Conservation (phyloP, 345 rosid species). For the Citrus unshiu region DNA sequence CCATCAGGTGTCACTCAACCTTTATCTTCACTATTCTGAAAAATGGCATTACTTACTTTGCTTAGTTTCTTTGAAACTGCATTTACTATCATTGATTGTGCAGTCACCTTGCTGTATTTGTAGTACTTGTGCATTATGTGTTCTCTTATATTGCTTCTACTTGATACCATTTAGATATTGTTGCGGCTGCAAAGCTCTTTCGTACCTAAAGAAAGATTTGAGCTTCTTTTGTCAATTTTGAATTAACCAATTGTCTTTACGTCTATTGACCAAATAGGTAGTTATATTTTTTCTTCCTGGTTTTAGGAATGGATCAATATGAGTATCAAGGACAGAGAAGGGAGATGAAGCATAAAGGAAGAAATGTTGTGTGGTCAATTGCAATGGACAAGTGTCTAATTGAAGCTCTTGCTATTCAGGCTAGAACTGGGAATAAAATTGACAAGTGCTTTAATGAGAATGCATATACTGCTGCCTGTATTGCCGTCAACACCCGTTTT, state of each 20-base stretch:
- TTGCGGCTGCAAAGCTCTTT: background rate
- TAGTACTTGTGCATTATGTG: background rate
- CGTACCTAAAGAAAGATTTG: background rate
- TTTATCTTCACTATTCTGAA: background rate
- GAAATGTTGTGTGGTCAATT: slow-evolving; percentile 84
- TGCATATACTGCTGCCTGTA: slow-evolving; percentile 75
- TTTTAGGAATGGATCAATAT: slow-evolving; percentile 64
- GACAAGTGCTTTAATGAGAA: slow-evolving; percentile 80
- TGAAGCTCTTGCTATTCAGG: slow-evolving; percentile 81
- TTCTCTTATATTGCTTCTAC: background rate
- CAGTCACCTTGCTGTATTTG: background rate
- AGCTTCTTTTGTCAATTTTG: background rate
- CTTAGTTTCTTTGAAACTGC: background rate
- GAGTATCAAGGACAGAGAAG: slow-evolving; percentile 53
- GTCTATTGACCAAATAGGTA: background rate
- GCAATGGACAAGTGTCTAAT: slow-evolving; percentile 90
- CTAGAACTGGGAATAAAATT: slow-evolving; percentile 73
- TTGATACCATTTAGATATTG: background rate
- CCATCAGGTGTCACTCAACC: background rate
- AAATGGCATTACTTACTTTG: background rate
- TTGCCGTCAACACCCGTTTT: slow-evolving; percentile 68
- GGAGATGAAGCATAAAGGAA: slow-evolving; percentile 78
- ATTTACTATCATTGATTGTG: background rate
- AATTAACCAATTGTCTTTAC: background rate
- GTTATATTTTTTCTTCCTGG: slow-evolving; percentile 7